phyloP scores from a whole-genome alignment of 345 rosid species.

The Conringia planisiliqua region DNA sequence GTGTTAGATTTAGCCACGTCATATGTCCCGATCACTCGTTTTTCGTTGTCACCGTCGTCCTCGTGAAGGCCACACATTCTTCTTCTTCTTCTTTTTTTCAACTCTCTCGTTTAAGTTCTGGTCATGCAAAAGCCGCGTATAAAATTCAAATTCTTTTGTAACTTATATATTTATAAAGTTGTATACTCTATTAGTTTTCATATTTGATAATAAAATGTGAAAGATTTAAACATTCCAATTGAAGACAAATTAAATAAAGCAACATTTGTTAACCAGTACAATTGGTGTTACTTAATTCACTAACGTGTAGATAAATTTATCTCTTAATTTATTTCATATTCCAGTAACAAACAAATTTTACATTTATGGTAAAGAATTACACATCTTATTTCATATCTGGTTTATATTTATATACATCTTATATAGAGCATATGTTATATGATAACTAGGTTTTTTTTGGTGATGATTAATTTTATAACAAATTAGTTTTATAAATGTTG shows the following conservation, averaged over 20 bases:
- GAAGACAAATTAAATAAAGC: not conserved
- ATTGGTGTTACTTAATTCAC: not conserved
- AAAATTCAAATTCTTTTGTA: no score
- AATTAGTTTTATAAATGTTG: not conserved
- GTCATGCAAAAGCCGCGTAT: not conserved
- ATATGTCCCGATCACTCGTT: not conserved
- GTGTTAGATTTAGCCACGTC: conserved; percentile 16
- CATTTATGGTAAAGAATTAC: not conserved
- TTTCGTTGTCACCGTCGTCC: not conserved
- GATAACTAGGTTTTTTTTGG: no score
- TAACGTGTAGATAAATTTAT: not conserved
- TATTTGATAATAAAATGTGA: not conserved
- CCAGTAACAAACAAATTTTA: not conserved
- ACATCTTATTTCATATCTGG: not conserved
- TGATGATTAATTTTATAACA: no score
- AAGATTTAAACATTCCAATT: not conserved
- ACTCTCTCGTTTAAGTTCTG: not conserved
- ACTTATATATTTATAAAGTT: not conserved
- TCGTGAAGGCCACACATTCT: not conserved
- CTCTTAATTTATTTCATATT: not conserved
- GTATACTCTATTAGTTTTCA: not conserved
- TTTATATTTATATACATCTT: not conserved
- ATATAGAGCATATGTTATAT: not conserved
- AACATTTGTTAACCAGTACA: not conserved
- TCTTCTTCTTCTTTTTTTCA: not conserved